A percentile compares a stretch with the other conserved stretches of the same genome.
Conservation (phyloP, 257 asterid genomes). For the Gentiana straminea region DNA sequence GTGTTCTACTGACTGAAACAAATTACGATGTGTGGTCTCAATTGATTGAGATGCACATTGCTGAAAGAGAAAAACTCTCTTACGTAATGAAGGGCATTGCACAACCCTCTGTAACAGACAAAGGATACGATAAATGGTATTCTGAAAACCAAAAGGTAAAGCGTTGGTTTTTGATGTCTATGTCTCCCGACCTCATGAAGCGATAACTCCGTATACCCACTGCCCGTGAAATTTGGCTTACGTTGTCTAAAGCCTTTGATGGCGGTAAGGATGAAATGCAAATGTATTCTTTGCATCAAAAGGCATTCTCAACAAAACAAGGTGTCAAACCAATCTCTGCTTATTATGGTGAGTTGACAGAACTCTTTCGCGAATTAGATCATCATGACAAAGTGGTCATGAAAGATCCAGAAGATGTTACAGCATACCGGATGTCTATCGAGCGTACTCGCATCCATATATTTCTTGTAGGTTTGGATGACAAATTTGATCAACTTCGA, state of each 20-base stretch:
- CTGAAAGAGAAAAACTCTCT: constrained; percentile 1
- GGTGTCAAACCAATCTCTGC: too few relatives aligned
- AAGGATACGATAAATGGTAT: background rate
- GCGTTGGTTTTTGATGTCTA: constrained; percentile 5
- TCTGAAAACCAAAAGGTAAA: background rate
- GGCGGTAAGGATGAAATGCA: background rate
- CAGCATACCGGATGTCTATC: too few relatives aligned
- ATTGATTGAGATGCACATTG: background rate
- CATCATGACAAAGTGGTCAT: too few relatives aligned
- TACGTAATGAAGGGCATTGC: background rate
- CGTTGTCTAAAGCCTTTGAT: background rate
- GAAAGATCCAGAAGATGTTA: too few relatives aligned
- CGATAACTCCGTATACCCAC: background rate
- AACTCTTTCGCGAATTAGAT: too few relatives aligned
- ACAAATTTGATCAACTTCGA: too few relatives aligned
- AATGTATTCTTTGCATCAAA: too few relatives aligned
- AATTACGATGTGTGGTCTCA: background rate
- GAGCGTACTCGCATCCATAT: too few relatives aligned
- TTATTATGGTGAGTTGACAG: too few relatives aligned
- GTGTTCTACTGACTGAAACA: too few relatives aligned
- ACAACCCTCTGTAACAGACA: background rate
- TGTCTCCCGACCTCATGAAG: constrained; percentile 6
- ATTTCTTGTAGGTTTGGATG: too few relatives aligned
- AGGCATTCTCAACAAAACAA: too few relatives aligned
- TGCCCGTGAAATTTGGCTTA: background rate